Evolutionary conservation across 352 stramenopile species (phyloP).

Genomic region (Aphanomyces astaci): DNA sequence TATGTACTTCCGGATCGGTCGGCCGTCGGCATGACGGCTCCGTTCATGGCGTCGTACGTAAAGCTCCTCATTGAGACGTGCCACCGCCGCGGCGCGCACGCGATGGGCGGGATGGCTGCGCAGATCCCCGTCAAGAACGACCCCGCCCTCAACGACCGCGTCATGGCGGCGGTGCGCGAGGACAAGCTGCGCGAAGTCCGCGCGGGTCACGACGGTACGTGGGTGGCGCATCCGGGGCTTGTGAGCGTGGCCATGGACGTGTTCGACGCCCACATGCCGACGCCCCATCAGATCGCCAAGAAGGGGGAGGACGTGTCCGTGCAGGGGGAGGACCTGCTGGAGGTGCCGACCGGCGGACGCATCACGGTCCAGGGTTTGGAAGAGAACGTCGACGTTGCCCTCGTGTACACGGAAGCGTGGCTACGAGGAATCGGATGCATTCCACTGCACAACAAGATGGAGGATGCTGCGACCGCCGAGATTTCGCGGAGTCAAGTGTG

Average conservation of each 20-base stretch:
- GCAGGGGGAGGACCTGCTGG: slow-evolving; percentile 34
- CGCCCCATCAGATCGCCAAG: slow-evolving; percentile 86
- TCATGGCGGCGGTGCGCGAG: slow-evolving; percentile 82
- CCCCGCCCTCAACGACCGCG: slow-evolving; percentile 77
- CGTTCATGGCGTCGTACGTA: slow-evolving; percentile 93
- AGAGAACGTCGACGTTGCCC: slow-evolving; percentile 88
- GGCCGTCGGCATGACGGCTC: slow-evolving; percentile 90
- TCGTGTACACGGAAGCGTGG: slow-evolving; percentile 93
- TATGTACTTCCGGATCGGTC: slow-evolving; percentile 90
- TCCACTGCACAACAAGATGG: slow-evolving; percentile 92
- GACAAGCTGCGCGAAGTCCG: slow-evolving; percentile 88
- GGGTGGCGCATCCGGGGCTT: slow-evolving; percentile 93
- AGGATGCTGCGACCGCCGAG: slow-evolving; percentile 92
- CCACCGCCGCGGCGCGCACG: slow-evolving; percentile 91
- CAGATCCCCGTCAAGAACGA: slow-evolving; percentile 94
- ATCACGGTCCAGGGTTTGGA: slow-evolving; percentile 83
- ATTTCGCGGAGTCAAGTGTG: slow-evolving; percentile 92
- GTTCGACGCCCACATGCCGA: slow-evolving; percentile 91
- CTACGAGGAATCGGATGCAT: slow-evolving; percentile 90
- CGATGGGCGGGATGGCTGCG: slow-evolving; percentile 96
- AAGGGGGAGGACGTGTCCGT: slow-evolving; percentile 46
- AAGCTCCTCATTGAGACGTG: slow-evolving; percentile 92
- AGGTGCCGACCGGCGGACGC: slow-evolving; percentile 38
- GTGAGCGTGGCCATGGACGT: slow-evolving; percentile 88
- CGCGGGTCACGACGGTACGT: slow-evolving; percentile 94